Evolutionary conservation across 2,329 filamentous ascomycete genomes (phyloP), one percentile per base, ranked within the genome.

Genomic region (Fusarium camptoceras): DNA sequence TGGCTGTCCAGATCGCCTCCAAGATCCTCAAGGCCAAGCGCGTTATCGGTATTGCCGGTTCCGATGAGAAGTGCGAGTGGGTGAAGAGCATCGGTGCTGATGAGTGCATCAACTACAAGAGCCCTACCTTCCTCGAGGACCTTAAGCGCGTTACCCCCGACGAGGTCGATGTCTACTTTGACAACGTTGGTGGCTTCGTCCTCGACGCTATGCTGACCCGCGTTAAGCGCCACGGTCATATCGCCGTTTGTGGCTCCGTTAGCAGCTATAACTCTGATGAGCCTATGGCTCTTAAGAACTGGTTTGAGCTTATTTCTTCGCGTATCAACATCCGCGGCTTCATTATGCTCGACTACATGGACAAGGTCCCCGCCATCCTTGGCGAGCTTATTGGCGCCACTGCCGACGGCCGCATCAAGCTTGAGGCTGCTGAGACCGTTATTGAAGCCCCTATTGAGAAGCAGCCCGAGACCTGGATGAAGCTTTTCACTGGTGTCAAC

Each of bases 51-150:
- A 76, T 76, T 44, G 75, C 75, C 0, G 75, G 75, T 20, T 72
- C 71, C 2, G 73, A 75, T 15, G 75, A 76, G 60, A 76, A 76
- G 68, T 76, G 75, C 8, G 62, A 68, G 39, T 76, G 75, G 75
- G 75, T 76, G 5, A 64, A 68, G 50, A 65, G 72, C 48, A 75
- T 76, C 1, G 75, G 75, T 4, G 75, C 75, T 1, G 70, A 76
- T 28, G 75, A 73, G 39, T 76, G 75, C 51, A 59, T 76, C 59
- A 74, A 76, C 73, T 76, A 76, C 64, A 76, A 76, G 67, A 76
- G 74, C 58, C 75, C 74, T 39, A 76, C 70, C 25, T 76, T 76
- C 51, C 30, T 64, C 3, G 66, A 75, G 59, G 75, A 76, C 1
- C 68, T 76, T 43, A 76, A 74, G 59, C 64, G 60, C 4, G 75